Base-by-base conservation (phyloP, 2,329 filamentous ascomycete genomes). In the Colletotrichum sp. region DNA sequence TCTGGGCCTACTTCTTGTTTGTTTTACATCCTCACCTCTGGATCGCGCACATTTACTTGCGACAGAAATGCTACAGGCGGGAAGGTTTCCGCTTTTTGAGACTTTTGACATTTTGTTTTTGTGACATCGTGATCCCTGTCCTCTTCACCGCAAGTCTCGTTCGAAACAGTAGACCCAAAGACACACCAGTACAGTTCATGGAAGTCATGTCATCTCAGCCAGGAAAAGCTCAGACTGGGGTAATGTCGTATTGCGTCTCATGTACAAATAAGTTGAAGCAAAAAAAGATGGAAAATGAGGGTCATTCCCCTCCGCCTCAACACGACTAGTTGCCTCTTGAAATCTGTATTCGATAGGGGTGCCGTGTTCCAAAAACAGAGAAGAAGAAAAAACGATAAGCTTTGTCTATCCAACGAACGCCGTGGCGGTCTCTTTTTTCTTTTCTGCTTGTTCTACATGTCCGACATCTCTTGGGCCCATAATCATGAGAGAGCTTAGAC, bases 401-500 rank as follows among this genome's bases (percentile, higher is more conserved):
- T 26, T 69, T 73, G 55, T 76, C 73, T 73, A 69, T 73, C 73
- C 73, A 76, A 76, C 70, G 64, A 52, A 52, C 43, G 43, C 68
- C 72, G n/a, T 36, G 32, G 30, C 66, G 28, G 28, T 36, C 26
- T 30, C 30, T 21, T 32, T 61, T 61, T 61, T 13, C 55, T 28
- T 28, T 58, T 34, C 30, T 65, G 18, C 43, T 30, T 69, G 70
- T 56, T 76, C 56, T 73, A 64, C 64, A 67, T 58, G 43, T 43
- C 16, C 16, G 38, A 24, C 12, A 6, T 67, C 18, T 55, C 7
- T 5, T 21, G 12, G 18, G 43, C 24, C 28, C 43, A 34, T 24
- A 8, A n/a, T 13, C 18, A 36, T 28, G 5, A n/a, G 10, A 66
- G 26, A 66, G 38, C 26, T 84, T 79, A 87, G 64, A 87, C 84